These are phyloP conservation scores for Penicillium longicatenatum DNA, from an alignment of 495 filamentous ascomycete species.

Conservation along the genomic window DNA sequence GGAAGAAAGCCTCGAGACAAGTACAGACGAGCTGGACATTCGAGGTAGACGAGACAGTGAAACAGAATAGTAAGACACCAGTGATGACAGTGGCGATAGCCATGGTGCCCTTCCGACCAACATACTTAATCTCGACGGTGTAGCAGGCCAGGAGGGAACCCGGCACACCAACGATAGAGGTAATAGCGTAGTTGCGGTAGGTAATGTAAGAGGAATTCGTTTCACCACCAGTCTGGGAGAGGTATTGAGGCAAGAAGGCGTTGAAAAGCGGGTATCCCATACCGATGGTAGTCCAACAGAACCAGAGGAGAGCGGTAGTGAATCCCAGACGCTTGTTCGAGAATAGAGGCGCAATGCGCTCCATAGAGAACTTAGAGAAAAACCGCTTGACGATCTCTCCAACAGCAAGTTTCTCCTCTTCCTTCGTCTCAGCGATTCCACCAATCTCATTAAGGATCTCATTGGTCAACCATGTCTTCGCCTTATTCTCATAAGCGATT, in stretches of 20 bases:
- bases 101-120: constrained; percentile 64
- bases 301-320: constrained; percentile 53
- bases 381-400: constrained; percentile 51
- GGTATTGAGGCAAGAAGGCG: constrained; percentile 61
- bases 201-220: constrained; percentile 46
- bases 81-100: constrained; percentile 54
- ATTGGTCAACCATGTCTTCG: constrained; percentile 54
- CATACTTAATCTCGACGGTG: constrained; percentile 58
- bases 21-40: constrained; percentile 53
- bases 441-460: constrained; percentile 58
- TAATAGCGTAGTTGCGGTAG: constrained; percentile 65
- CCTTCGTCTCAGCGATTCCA: constrained; percentile 40
- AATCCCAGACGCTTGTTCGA: constrained; percentile 50
- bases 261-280: constrained; percentile 63
- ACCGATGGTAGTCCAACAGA: constrained; percentile 59
- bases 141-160: constrained; percentile 57
- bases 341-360: constrained; percentile 58
- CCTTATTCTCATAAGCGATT: constrained; percentile 55
- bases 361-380: constrained; percentile 56
- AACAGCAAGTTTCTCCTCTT: constrained; percentile 37
- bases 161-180: constrained; percentile 58
- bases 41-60: constrained; percentile 52
- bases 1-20: constrained; percentile 59
- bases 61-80: constrained; percentile 60
- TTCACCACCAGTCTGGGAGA: constrained; percentile 41